phyloP scores from a whole-genome alignment of 805 yeast species.

The Teunomyces kruisii region DNA sequence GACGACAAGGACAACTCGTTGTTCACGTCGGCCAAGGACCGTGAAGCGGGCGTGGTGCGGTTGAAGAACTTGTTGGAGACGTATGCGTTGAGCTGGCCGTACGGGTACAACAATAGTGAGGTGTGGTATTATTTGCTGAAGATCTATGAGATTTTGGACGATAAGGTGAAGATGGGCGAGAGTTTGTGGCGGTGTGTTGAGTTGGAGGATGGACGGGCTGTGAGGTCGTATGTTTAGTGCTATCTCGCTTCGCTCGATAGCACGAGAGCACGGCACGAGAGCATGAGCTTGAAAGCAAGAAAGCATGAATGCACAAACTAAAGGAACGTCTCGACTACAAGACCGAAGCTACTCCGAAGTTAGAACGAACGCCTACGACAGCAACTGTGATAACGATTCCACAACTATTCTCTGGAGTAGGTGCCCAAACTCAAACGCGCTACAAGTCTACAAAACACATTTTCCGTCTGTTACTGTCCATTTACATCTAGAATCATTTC shows the following conservation, averaged over 20 bases:
- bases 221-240: slow-evolving; percentile 28
- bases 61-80: slow-evolving; percentile 47
- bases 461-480: no score
- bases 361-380: no score
- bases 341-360: no score
- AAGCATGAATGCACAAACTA: no score
- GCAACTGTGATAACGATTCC: no score
- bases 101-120: slow-evolving; percentile 48
- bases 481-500: no score
- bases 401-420: no score
- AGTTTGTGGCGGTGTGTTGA: slow-evolving; percentile 65
- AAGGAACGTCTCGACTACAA: no score
- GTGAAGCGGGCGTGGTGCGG: slow-evolving; percentile 59
- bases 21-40: slow-evolving; percentile 57
- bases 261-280: no score
- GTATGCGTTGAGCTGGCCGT: slow-evolving; percentile 37
- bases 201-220: slow-evolving; percentile 61
- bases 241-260: no score
- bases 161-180: slow-evolving; percentile 44
- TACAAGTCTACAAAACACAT: no score
- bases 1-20: slow-evolving; percentile 30
- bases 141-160: slow-evolving; percentile 60
- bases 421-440: no score
- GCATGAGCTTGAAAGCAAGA: not conserved
- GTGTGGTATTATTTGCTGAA: slow-evolving; percentile 68